These are phyloP conservation scores for Globisporangium ultimum DNA, from an alignment of 352 stramenopile genomes.

Conservation along the genomic window DNA sequence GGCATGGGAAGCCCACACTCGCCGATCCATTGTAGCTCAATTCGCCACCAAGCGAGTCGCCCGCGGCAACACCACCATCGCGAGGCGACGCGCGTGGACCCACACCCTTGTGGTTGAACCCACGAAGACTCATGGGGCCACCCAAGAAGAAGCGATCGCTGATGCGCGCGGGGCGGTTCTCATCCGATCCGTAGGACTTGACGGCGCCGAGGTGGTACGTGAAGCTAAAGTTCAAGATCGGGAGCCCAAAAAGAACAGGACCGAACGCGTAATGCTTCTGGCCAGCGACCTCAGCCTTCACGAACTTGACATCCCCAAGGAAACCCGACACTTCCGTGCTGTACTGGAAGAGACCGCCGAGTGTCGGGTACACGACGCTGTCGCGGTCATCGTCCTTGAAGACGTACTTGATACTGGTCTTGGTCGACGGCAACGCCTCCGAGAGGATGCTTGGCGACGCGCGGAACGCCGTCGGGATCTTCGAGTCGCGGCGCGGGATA, in stretches of 20 bases:
- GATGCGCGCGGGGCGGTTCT: slow-evolving; percentile 78
- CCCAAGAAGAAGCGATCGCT: slow-evolving; percentile 92
- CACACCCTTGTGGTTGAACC: slow-evolving; percentile 90
- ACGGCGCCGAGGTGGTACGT: slow-evolving; percentile 72
- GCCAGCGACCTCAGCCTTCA: slow-evolving; percentile 81
- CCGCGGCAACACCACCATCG: slow-evolving; percentile 77
- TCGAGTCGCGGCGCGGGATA: slow-evolving; percentile 75
- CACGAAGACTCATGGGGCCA: slow-evolving; percentile 84
- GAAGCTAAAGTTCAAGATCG: slow-evolving; percentile 81
- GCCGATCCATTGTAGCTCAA: slow-evolving; percentile 85
- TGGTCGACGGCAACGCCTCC: slow-evolving; percentile 88
- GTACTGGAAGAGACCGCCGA: slow-evolving; percentile 88
- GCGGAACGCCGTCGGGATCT: slow-evolving; percentile 86
- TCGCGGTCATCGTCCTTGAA: slow-evolving; percentile 90
- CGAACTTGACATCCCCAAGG: slow-evolving; percentile 86
- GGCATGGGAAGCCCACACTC: slow-evolving; percentile 85
- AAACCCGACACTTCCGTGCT: slow-evolving; percentile 86
- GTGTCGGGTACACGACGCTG: slow-evolving; percentile 81
- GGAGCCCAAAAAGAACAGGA: slow-evolving; percentile 56
- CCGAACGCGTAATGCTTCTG: slow-evolving; percentile 81
- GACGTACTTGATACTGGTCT: slow-evolving; percentile 92
- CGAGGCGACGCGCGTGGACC: slow-evolving; percentile 83
- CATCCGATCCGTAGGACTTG: slow-evolving; percentile 75
- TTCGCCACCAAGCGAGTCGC: slow-evolving; percentile 87
- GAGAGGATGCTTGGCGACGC: slow-evolving; percentile 88